These are phyloP conservation scores for Pilaira anomala DNA, from an alignment of 192 early-diverging fungal species.

Conservation along the genomic window DNA sequence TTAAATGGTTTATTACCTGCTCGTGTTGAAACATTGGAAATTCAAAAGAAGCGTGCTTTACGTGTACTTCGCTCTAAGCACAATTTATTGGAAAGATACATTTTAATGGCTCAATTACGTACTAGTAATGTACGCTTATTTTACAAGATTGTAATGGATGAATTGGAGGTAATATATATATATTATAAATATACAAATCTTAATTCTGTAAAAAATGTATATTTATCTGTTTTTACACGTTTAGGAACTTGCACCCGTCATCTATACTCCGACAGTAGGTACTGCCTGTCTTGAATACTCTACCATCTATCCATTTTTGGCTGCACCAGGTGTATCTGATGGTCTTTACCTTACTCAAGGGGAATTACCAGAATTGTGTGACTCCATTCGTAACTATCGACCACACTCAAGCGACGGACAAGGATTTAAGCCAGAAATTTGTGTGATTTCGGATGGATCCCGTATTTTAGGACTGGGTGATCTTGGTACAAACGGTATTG, in stretches of 20 bases:
- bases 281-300: constrained; percentile 88
- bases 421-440: constrained; percentile 67
- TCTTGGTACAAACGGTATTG: constrained; percentile 93
- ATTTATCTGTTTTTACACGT: constrained; percentile 6
- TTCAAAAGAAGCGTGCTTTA: constrained; percentile 75
- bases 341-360: constrained; percentile 84
- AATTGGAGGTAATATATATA: constrained; percentile 61
- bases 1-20: constrained; percentile 74
- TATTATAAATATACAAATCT: not conserved
- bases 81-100: constrained; percentile 79
- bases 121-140: constrained; percentile 81
- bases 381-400: constrained; percentile 76
- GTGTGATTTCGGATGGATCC: constrained; percentile 95
- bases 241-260: constrained; percentile 73
- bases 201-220: not conserved
- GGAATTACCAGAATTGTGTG: constrained; percentile 67
- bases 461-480: constrained; percentile 94
- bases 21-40: constrained; percentile 69
- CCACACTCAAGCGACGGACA: constrained; percentile 31
- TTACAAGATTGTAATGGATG: constrained; percentile 74
- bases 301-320: constrained; percentile 82
- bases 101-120: constrained; percentile 79
- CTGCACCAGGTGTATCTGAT: constrained; percentile 69
- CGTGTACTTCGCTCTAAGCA: constrained; percentile 65
- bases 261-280: constrained; percentile 83